phyloP scores from a whole-genome alignment of 202 grass and related monocot species.

The Cymbopogon flexuosus region DNA sequence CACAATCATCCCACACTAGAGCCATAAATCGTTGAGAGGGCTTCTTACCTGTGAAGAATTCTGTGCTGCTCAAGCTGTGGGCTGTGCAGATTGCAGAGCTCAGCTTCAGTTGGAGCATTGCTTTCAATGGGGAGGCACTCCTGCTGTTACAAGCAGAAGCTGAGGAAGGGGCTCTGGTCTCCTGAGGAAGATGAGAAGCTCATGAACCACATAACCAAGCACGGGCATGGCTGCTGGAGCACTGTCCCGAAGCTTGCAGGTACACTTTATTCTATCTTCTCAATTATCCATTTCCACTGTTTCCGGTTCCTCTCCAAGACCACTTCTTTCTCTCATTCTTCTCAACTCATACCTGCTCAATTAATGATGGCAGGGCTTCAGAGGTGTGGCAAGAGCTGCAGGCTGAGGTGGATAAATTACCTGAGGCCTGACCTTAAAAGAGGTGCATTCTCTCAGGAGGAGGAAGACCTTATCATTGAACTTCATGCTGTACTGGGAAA shows the following conservation, averaged over 20 bases:
- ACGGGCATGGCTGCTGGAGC: slow-evolving; percentile 85
- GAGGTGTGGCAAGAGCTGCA: slow-evolving; percentile 96
- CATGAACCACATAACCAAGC: slow-evolving; percentile 73
- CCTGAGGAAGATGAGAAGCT: slow-evolving; percentile 91
- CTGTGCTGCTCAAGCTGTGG: neutral
- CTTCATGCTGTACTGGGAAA: slow-evolving; percentile 70
- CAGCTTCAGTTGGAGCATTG: slow-evolving; percentile 34
- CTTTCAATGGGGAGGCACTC: slow-evolving; percentile 73
- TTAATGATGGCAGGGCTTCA: slow-evolving; percentile 67
- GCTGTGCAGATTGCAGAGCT: slow-evolving; percentile 26
- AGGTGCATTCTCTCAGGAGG: slow-evolving; percentile 69
- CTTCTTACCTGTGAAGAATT: slow-evolving; percentile 8
- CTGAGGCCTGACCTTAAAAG: slow-evolving; percentile 84
- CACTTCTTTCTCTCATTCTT: slow-evolving; percentile 20
- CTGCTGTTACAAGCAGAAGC: slow-evolving; percentile 83
- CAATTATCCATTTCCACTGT: slow-evolving; percentile 1
- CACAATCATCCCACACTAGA: slow-evolving; percentile 21
- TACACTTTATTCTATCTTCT: slow-evolving; percentile 25
- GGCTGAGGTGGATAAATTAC: slow-evolving; percentile 97
- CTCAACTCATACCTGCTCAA: neutral
- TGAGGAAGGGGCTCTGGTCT: slow-evolving; percentile 83
- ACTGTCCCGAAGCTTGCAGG: slow-evolving; percentile 82
- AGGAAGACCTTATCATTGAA: slow-evolving; percentile 64
- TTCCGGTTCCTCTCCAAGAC: neutral
- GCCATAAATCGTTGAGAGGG: slow-evolving; percentile 15